A percentile compares a stretch with the other conserved stretches of the same genome.
These are phyloP conservation scores for Trichodelitschia bisporula DNA, from an alignment of 495 filamentous ascomycete species.

Conservation along the genomic window DNA sequence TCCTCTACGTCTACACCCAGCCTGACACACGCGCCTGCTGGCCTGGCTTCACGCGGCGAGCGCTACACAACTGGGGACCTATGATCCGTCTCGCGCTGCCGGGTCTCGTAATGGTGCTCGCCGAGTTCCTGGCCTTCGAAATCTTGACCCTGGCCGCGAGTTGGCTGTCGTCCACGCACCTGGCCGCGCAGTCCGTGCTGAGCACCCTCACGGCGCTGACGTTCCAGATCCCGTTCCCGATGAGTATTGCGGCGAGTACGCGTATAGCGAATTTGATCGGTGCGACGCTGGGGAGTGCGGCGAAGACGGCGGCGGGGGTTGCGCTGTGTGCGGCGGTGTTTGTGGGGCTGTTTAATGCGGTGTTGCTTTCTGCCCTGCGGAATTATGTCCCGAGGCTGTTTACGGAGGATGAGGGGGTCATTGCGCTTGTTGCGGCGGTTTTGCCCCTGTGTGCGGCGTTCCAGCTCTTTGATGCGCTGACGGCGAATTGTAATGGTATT, in stretches of 20 bases:
- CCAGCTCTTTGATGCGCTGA: conserved; percentile 67
- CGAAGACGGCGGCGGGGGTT: conserved; percentile 15
- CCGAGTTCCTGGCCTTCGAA: conserved; percentile 52
- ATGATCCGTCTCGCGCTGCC: conserved; percentile 71
- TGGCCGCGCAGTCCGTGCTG: conserved; percentile 44
- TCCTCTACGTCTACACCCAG: conserved; percentile 39
- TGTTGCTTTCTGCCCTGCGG: conserved; percentile 35
- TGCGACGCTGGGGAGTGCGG: conserved; percentile 13
- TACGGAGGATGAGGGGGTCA: conserved; percentile 57
- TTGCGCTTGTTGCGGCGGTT: conserved; percentile 41
- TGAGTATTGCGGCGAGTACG: conserved; percentile 15
- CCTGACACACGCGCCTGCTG: conserved; percentile 42
- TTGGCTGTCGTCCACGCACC: conserved; percentile 20
- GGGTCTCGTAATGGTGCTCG: conserved; percentile 78
- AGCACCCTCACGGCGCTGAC: conserved; percentile 19
- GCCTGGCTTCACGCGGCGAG: conserved; percentile 49
- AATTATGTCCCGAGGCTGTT: conserved; percentile 53
- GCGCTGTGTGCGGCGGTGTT: conserved; percentile 34
- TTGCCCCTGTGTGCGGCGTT: conserved; percentile 66
- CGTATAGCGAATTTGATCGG: conserved; percentile 20
- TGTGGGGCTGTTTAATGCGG: conserved; percentile 53
- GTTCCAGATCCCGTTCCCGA: conserved; percentile 18
- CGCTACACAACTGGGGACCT: conserved; percentile 59
- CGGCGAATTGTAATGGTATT: conserved; percentile 56
- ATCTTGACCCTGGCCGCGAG: conserved; percentile 27